Percentiles rank a stretch among this genome's conserved stretches.
These are phyloP conservation scores for Monosporascus sp. DNA, from an alignment of 2,329 filamentous ascomycete genomes.

Conservation along the genomic window DNA sequence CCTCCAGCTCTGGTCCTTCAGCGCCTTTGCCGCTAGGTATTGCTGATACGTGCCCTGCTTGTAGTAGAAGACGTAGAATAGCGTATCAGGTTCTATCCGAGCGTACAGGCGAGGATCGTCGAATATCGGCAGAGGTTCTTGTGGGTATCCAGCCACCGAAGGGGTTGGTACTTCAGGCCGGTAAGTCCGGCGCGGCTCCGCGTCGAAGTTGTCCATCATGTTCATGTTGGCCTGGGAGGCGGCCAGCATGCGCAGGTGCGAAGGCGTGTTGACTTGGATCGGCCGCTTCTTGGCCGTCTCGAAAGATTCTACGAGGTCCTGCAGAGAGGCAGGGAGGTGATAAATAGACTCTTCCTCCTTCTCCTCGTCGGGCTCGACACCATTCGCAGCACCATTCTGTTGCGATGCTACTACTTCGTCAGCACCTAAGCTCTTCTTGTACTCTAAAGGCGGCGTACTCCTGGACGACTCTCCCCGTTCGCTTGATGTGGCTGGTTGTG, in stretches of 20 bases:
- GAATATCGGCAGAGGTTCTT: slow-evolving; percentile 86
- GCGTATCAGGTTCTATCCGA: slow-evolving; percentile 87
- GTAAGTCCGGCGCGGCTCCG: slow-evolving; percentile 78
- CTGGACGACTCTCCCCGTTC: slow-evolving; percentile 40
- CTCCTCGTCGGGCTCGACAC: slow-evolving; percentile 39
- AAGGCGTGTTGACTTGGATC: slow-evolving; percentile 54
- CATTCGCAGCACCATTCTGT: slow-evolving; percentile 49
- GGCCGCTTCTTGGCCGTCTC: slow-evolving; percentile 73
- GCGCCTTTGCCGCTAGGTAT: slow-evolving; percentile 89
- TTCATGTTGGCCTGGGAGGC: slow-evolving; percentile 59
- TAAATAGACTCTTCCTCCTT: slow-evolving; percentile 69
- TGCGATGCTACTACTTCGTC: slow-evolving; percentile 30
- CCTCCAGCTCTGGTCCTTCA: slow-evolving; percentile 97
- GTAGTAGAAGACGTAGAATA: slow-evolving; percentile 99
- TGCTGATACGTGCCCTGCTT: slow-evolving; percentile 95
- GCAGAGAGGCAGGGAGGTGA: slow-evolving; percentile 81
- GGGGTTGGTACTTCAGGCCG: slow-evolving; percentile 76
- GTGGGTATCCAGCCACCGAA: slow-evolving; percentile 76
- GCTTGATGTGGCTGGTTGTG: not conserved
- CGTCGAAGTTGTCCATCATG: slow-evolving; percentile 71
- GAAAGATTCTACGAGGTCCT: slow-evolving; percentile 87
- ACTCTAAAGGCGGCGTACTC: slow-evolving; percentile 29
- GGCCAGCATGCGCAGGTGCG: slow-evolving; percentile 68
- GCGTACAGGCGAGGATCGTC: slow-evolving; percentile 85
- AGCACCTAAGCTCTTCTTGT: slow-evolving; percentile 4